These are phyloP conservation scores for Solanum hybrid DNA, from an alignment of 305 asterid species.

Conservation along the genomic window DNA sequence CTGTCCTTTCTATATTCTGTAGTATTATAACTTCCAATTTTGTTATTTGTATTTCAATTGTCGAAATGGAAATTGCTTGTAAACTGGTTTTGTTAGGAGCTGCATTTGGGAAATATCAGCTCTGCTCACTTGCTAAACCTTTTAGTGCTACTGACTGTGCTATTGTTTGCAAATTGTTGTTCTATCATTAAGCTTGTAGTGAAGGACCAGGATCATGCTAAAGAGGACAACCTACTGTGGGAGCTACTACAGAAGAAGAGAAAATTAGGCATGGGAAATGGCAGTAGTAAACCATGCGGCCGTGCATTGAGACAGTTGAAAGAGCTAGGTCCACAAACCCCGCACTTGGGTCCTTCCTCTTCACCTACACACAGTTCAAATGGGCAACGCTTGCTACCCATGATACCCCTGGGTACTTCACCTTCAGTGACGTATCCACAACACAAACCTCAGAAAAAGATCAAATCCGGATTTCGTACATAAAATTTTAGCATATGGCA, in stretches of 20 bases:
- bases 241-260: conserved; percentile 49
- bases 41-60: neutral
- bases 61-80: neutral
- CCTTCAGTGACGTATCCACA: conserved; percentile 26
- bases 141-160: neutral
- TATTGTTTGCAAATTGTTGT: neutral
- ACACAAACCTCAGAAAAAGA: neutral
- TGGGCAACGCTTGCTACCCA: neutral
- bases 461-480: neutral
- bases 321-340: conserved; percentile 22
- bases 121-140: neutral
- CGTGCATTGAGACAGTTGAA: conserved; percentile 19
- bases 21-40: neutral
- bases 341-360: conserved; percentile 13
- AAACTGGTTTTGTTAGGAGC: neutral
- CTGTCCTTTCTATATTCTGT: neutral
- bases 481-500: neutral
- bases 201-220: conserved; percentile 30
- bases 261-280: conserved; percentile 28
- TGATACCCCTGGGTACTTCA: conserved; percentile 40
- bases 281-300: conserved; percentile 17
- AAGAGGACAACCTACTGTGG: conserved; percentile 49
- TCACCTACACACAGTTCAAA: neutral
- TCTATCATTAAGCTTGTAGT: conserved; percentile 10
- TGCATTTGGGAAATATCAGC: neutral